Base-by-base conservation (phyloP, 441 rosid genomes). In the Raphanus hybrid region DNA sequence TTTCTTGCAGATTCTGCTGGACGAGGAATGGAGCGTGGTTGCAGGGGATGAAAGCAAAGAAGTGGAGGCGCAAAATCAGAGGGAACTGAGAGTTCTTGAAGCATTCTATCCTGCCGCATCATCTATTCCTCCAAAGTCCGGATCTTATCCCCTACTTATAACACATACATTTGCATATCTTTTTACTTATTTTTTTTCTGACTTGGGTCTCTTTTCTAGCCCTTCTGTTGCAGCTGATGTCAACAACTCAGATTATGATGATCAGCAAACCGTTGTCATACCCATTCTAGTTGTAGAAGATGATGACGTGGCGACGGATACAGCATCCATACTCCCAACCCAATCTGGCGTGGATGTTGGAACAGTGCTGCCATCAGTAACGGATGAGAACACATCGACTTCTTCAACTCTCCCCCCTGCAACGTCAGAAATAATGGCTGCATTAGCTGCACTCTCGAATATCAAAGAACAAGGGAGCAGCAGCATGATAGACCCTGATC, bases 261-360 rank as follows among this genome's bases (percentile, higher is more conserved):
- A 87, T 73, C 81, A 76, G 70, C 85, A 81, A 61, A 86, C 88
- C 64, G 75, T 84, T 62, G 74, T 80, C 34, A 86, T 93, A 84
- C 99, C 99, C 68, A 81, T 96, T 67, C 87, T 88, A 61, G 88
- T 97, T 66, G 86, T 92, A 54, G 99, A 96, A 86, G 99, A 92
- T 77, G 98, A 93, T 78, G 98, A 93, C 67, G 52, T 45, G 52
- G 52, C 6, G 52, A 27, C 71, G 5, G 98, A 88, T 57, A 14
- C 80, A 9, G 74, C 84, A 60, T 77, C 88, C 59, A 87, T 86
- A 74, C 43, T 62, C 57, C 48, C 73, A 68, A 87, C 78, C 63
- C 80, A 85, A 54, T 76, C 71, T 52, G 78, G 50, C 54, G 65
- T 69, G 63, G 72, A 85, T 3, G 73, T 82, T 75, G 83, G 79